A percentile compares a stretch with the other conserved stretches of the same genome.
Evolutionary conservation across 768 basidiomycete species (phyloP).

Genomic region (Nevesoporus exiguus): DNA sequence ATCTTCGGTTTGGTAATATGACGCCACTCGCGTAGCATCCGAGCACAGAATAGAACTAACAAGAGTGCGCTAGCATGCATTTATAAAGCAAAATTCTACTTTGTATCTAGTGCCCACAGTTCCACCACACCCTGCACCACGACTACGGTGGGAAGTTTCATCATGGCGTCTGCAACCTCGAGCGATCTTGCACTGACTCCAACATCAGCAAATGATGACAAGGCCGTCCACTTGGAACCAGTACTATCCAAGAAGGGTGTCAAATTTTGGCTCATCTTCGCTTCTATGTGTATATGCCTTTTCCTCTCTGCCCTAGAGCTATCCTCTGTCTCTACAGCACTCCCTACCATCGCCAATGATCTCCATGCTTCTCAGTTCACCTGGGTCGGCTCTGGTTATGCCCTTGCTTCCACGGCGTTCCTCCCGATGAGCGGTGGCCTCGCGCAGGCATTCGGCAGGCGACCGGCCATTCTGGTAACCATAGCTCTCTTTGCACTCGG

Average conservation of each 20-base stretch:
- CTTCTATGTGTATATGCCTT: background rate
- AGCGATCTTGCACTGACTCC: background rate
- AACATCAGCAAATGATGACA: background rate
- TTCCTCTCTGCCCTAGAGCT: conserved; percentile 1
- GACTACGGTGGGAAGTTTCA: background rate
- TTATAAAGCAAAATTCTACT: no score
- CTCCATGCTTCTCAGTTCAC: background rate
- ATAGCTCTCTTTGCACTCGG: background rate
- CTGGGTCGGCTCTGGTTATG: background rate
- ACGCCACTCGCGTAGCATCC: no score
- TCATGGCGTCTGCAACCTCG: background rate
- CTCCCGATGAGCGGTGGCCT: background rate
- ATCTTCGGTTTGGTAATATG: no score
- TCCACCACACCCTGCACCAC: no score
- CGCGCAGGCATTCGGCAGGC: background rate
- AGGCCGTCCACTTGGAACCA: background rate
- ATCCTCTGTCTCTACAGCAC: background rate
- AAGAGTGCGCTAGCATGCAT: no score
- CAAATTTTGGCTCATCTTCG: background rate
- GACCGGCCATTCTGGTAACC: background rate
- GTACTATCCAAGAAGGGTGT: background rate
- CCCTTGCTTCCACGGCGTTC: background rate
- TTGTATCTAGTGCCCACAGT: no score
- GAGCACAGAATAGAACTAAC: no score
- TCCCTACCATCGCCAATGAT: background rate